Evolutionary conservation across 331 rosid species (phyloP).

Genomic region (Erythrophleum ivorense): DNA sequence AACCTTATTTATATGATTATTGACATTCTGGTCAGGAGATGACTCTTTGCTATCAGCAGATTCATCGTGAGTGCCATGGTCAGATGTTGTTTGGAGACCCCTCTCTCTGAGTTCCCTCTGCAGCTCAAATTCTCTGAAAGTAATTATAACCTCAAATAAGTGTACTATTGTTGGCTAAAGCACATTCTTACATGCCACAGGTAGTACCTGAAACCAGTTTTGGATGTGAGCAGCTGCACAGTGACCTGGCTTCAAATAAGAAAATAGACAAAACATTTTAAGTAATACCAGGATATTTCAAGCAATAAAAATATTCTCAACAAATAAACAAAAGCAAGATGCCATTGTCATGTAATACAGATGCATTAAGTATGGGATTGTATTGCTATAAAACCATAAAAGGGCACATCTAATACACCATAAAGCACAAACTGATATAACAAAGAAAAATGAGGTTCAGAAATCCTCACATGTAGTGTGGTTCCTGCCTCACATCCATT

Average conservation of each 20-base stretch:
- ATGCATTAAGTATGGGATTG: slow-evolving; percentile 17
- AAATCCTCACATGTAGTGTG: slow-evolving; percentile 80
- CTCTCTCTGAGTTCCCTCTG: slow-evolving; percentile 98
- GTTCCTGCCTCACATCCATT: slow-evolving; percentile 87
- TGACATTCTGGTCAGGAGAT: slow-evolving; percentile 66
- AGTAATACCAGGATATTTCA: slow-evolving; percentile 30
- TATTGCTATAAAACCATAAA: slow-evolving; percentile 20
- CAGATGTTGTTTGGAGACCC: slow-evolving; percentile 79
- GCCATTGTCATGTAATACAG: slow-evolving; percentile 31
- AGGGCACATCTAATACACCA: slow-evolving; percentile 24
- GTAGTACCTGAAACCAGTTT: slow-evolving; percentile 94
- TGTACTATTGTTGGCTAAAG: slow-evolving; percentile 36
- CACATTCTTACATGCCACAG: slow-evolving; percentile 41
- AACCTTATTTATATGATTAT: slow-evolving; percentile 77
- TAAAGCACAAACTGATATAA: slow-evolving; percentile 14
- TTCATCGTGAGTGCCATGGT: slow-evolving; percentile 66
- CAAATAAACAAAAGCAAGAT: slow-evolving; percentile 29
- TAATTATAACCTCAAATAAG: slow-evolving; percentile 45
- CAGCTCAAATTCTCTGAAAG: slow-evolving; percentile 97
- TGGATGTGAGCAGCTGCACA: slow-evolving; percentile 97
- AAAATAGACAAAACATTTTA: slow-evolving; percentile 42
- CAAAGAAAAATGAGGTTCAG: slow-evolving; percentile 40
- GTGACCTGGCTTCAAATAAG: slow-evolving; percentile 81
- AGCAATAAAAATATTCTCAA: slow-evolving; percentile 36
- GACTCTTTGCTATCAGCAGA: slow-evolving; percentile 69